phyloP scores from a whole-genome alignment of 768 basidiomycete genomes.

The Auricularia heimuer region DNA sequence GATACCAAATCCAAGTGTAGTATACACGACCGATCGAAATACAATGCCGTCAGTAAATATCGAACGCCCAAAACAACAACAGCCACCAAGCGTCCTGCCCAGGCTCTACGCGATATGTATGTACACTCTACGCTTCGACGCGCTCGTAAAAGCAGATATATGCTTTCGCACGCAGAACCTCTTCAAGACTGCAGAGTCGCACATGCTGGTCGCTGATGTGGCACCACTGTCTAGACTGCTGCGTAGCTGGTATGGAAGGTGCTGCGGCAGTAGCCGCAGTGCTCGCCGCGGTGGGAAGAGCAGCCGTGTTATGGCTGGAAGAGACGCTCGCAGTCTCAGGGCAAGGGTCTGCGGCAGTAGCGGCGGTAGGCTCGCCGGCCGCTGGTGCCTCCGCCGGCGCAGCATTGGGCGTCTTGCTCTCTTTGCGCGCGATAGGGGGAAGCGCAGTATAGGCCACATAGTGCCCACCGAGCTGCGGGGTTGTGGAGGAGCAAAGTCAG shows the following conservation, averaged over 20 bases:
- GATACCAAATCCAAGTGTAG: no score
- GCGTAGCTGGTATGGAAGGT: background rate
- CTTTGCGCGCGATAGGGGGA: conserved; percentile 24
- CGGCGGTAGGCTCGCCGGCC: no score
- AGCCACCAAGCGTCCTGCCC: no score
- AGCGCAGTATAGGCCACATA: conserved; percentile 81
- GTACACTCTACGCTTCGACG: conserved; percentile 17
- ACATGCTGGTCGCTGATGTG: conserved; percentile 87
- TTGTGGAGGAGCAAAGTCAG: background rate
- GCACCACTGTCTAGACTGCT: conserved; percentile 59
- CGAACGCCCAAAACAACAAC: no score
- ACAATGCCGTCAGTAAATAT: no score
- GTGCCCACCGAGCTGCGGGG: conserved; percentile 68
- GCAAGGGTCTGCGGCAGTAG: background rate
- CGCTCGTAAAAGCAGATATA: conserved; percentile 93
- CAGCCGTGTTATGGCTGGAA: background rate
- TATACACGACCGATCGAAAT: no score
- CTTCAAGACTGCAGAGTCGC: conserved; percentile 69
- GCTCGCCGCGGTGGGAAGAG: background rate
- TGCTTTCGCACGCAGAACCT: conserved; percentile 84
- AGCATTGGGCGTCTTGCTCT: background rate
- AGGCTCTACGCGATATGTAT: no score
- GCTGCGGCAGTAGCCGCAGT: background rate
- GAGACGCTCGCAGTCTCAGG: background rate
- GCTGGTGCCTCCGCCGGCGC: background rate